Base-by-base conservation (phyloP, 305 asterid genomes). In the Nicotiana rustica region DNA sequence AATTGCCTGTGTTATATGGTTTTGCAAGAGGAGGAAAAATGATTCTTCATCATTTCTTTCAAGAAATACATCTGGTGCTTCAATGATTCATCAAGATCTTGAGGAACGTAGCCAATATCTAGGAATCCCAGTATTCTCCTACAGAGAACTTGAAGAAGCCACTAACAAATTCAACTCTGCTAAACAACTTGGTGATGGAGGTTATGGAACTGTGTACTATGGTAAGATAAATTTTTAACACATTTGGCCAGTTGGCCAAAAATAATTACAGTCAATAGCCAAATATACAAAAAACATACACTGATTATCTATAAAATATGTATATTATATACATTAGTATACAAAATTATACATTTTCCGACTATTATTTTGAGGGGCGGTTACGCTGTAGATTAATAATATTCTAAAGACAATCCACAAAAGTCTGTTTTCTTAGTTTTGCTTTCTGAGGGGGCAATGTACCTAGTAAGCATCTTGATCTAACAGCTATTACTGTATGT, bases 171-270 rank as follows among this genome's bases (percentile, higher is more conserved):
- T 91, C 81, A 90, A 89, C 60, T 60, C 89, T 1, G 67, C 88
- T 57, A 82, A 84, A 69, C 90, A 91, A 68, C 91, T 92, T 31
- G 97, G 97, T 10, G 93, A 91, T 70, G 97, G 97, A 31, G 97
- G 92, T 82, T 92, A 89, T 65, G 97, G 97, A 77, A 87, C 90
- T 17, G 97, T 92, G 15, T 92, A 92, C 76, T 41, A 90, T 49
- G 97, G 97, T 89, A 87, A 86, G 90, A 69, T 21, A 47, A 15
- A 8, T 12, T 62, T 38, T 61, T 41, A 41, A 41, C 47, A 41
- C 47, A 41, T 41, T 41, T 41, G 9, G 0, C 47, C 10, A 0
- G 47, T 41, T 1, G 47, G 10, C 47, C 47, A 41, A 41, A 38
- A 7, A 41, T 6, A 41, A 41, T 41, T 41, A 41, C 47, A 7